Evolutionary conservation across 805 yeast genomes (phyloP), one percentile per base, ranked within the genome.

Genomic region (Candida endomychidarum): DNA sequence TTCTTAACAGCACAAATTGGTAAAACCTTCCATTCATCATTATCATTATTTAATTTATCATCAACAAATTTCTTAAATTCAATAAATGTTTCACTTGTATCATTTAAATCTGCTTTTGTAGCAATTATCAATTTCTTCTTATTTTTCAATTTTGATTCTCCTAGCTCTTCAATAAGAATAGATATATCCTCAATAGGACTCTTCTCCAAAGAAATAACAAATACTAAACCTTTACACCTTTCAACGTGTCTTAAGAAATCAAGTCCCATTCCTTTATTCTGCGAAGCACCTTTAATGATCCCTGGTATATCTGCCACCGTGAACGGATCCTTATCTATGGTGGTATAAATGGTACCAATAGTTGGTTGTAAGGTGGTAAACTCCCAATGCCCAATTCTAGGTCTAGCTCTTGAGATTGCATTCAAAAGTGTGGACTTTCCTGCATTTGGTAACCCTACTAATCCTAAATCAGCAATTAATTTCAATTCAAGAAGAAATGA

Each of bases 241-340:
- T 93, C 98, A 34, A 93, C 80, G 58, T 93, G 99, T 40, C 96
- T 74, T 47, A 93, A 65, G 60, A 93, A 93, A 47, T 89, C 96
- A 35, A 88, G 70, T 0, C 99, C 99, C 86, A 93, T 82, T 1
- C 99, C 99, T 57, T 76, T 82, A 56, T 90, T 86, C 34, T 79
- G 66, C 6, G 80, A 75, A 0, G 99, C 98, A 5, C 96, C 97
- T 58, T 81, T 75, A 44, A 93, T 85, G 32, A 93, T 84, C 5
- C 99, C 99, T 0, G 99, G 99, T 42, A 93, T 93, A 65, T 93
- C 99, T 1, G 98, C 98, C 1, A 93, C 97, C 0, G 96, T 86
- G 58, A 91, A 90, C 4, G 84, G 75, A 3, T 77, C 78, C 43
- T 74, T 72, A 48, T 81, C 86, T 2, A 83, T 74, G 1, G 83